phyloP scores from a whole-genome alignment of 176 grass and related monocot species.

The sorghum (Sorghum bicolor) region Sorghum_bicolor_NCBIv3 NC_012873.2:55047501-55048000 shows the following conservation, averaged over 20 bases:
- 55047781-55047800: conserved; percentile 57
- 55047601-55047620: conserved; percentile 66
- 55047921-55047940: conserved; percentile 62
- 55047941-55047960: conserved; percentile 79
- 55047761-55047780: conserved; percentile 83
- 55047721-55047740: conserved; percentile 57
- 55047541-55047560: conserved; percentile 81
- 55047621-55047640: conserved; percentile 47
- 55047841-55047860: conserved; percentile 81
- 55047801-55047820: conserved; percentile 63
- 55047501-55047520: conserved; percentile 62
- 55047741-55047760: conserved; percentile 75
- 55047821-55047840: conserved; percentile 51
- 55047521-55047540: conserved; percentile 51
- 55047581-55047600: conserved; percentile 46
- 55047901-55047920: conserved; percentile 74
- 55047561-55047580: conserved; percentile 55
- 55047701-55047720: conserved; percentile 66
- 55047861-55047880: conserved; percentile 71
- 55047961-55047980: conserved; percentile 78
- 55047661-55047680: conserved; percentile 76
- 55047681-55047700: conserved; percentile 46
- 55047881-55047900: conserved; percentile 71
- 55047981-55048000: conserved; percentile 89
- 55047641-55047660: conserved; percentile 65